These are phyloP conservation scores for Aspergillus heteromorphus DNA, from an alignment of 495 filamentous ascomycete species.

Conservation along the genomic window DNA sequence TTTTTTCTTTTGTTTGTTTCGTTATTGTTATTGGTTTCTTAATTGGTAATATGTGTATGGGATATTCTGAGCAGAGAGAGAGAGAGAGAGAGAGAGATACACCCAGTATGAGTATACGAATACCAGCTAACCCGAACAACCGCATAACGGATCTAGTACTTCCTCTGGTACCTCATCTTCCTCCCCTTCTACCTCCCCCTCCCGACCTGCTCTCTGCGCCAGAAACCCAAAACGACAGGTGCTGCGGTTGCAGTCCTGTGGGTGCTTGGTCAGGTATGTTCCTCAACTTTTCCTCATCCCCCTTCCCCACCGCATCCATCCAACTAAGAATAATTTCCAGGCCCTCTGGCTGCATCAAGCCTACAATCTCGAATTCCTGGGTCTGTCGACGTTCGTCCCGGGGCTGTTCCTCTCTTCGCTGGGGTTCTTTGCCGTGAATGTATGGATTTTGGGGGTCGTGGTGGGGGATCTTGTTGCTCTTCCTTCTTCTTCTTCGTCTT, in stretches of 20 bases:
- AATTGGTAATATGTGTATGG: neutral
- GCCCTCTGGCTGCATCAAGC: constrained; percentile 85
- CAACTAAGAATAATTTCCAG: constrained; percentile 26
- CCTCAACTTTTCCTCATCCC: neutral
- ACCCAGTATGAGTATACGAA: neutral
- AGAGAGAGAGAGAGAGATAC: too few relatives aligned
- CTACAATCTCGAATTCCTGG: constrained; percentile 82
- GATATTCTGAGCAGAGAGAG: too few relatives aligned
- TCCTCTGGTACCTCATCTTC: constrained; percentile 94
- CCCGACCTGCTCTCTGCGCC: constrained; percentile 66
- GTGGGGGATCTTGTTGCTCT: constrained; percentile 56
- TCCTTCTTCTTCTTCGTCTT: neutral
- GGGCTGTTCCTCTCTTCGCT: constrained; percentile 72
- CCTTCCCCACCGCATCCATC: neutral
- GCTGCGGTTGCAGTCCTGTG: constrained; percentile 60
- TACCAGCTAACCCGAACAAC: neutral
- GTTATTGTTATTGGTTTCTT: neutral
- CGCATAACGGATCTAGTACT: constrained; percentile 57
- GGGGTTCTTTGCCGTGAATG: constrained; percentile 78
- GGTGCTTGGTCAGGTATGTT: constrained; percentile 59
- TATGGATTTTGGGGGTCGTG: constrained; percentile 79
- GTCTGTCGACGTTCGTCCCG: constrained; percentile 76
- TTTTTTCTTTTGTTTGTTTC: neutral
- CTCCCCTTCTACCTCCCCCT: constrained; percentile 90
- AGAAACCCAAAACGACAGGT: constrained; percentile 47